These are phyloP conservation scores for Scedosporium apiospermum DNA, from an alignment of 2,329 filamentous ascomycete genomes.

Conservation along the genomic window DNA sequence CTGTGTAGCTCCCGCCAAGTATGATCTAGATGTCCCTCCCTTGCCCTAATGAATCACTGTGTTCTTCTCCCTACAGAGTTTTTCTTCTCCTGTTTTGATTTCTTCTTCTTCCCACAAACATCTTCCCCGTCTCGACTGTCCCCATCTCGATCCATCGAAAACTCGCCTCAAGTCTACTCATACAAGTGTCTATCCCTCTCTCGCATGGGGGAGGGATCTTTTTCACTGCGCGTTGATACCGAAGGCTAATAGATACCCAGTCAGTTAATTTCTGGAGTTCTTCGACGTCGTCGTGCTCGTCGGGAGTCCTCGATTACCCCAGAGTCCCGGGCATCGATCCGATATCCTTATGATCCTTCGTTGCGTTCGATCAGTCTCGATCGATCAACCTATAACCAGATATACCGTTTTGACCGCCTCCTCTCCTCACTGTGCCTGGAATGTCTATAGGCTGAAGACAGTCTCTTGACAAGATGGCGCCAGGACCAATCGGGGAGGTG, in stretches of 20 bases:
- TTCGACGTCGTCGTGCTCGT: background rate
- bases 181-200: background rate
- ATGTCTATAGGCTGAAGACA: background rate
- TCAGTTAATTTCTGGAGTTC: background rate
- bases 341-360: background rate
- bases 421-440: background rate
- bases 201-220: background rate
- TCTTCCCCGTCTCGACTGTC: background rate
- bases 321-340: background rate
- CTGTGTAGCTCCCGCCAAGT: background rate
- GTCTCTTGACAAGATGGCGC: slow-evolving; percentile 21
- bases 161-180: background rate
- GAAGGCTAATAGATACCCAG: background rate
- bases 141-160: background rate
- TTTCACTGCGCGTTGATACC: background rate
- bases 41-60: too few species aligned
- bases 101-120: background rate
- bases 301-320: background rate
- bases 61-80: too few species aligned
- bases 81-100: too few species aligned
- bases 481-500: slow-evolving; percentile 25
- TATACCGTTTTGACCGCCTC: background rate
- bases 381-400: background rate
- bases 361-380: background rate
- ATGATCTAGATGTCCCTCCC: too few species aligned